Conservation (phyloP, 768 basidiomycete species). For the Neoboletus brunneissimus region DNA sequence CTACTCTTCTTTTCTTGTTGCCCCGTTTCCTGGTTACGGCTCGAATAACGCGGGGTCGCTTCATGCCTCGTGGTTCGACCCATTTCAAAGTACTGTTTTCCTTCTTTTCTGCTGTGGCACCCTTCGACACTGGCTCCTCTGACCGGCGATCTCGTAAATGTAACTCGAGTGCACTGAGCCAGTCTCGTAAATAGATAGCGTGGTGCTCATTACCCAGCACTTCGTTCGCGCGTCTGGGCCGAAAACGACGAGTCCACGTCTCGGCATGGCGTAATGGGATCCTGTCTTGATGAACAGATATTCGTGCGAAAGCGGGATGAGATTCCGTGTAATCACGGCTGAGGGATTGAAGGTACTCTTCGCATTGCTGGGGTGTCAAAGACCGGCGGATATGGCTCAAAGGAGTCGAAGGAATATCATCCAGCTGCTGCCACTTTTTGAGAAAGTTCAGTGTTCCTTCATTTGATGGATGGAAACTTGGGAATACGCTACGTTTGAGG, state of each 20-base stretch:
- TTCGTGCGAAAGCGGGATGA: conserved; percentile 52
- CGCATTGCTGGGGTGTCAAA: conserved; percentile 15
- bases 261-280: conserved; percentile 32
- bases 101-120: conserved; percentile 9
- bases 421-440: neutral
- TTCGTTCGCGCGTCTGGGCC: conserved; percentile 67
- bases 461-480: conserved; percentile 1
- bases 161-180: conserved; percentile 71
- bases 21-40: conserved; percentile 44
- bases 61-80: conserved; percentile 38
- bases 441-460: conserved; percentile 21
- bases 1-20: conserved; percentile 53
- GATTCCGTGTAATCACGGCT: conserved; percentile 22
- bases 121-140: conserved; percentile 2
- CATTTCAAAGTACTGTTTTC: conserved; percentile 26
- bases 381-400: neutral
- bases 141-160: conserved; percentile 32
- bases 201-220: conserved; percentile 75
- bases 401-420: neutral
- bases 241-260: conserved; percentile 74
- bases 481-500: conserved; percentile 6
- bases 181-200: conserved; percentile 71
- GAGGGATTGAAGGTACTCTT: conserved; percentile 14
- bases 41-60: conserved; percentile 60
- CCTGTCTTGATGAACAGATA: conserved; percentile 26